These are phyloP conservation scores for Picea glauca DNA, from an alignment of 75 land plant genomes.

Conservation along the genomic window DNA sequence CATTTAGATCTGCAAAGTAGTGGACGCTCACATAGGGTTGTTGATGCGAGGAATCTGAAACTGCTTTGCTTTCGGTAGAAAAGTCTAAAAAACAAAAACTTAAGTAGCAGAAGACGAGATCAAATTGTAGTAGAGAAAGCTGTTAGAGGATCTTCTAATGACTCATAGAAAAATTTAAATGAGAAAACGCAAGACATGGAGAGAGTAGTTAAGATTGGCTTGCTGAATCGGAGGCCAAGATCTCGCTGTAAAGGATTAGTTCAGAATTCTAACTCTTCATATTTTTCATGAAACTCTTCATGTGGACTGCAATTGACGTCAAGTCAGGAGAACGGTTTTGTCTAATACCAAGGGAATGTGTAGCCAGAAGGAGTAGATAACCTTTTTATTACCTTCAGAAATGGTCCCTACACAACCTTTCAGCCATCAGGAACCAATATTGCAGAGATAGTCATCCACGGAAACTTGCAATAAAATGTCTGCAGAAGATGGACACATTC, in stretches of 20 bases:
- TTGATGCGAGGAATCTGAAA: neutral
- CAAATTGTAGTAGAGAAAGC: neutral
- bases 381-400: neutral
- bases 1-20: neutral
- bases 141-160: neutral
- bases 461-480: constrained; percentile 4
- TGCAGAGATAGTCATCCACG: neutral
- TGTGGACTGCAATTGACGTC: neutral
- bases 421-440: neutral
- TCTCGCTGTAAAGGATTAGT: too few relatives aligned
- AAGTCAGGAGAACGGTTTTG: neutral
- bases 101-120: neutral
- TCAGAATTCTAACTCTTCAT: neutral
- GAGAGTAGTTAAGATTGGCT: too few relatives aligned
- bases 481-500: neutral
- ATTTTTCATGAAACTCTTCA: neutral
- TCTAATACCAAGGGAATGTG: neutral
- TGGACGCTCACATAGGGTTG: neutral
- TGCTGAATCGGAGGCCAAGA: too few relatives aligned
- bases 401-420: neutral
- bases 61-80: neutral
- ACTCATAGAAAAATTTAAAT: too few relatives aligned
- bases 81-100: neutral
- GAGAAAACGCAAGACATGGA: too few relatives aligned
- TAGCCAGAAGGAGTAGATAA: neutral